phyloP scores from a whole-genome alignment of 345 rosid genomes.

The Geranium rotundifolium region DNA sequence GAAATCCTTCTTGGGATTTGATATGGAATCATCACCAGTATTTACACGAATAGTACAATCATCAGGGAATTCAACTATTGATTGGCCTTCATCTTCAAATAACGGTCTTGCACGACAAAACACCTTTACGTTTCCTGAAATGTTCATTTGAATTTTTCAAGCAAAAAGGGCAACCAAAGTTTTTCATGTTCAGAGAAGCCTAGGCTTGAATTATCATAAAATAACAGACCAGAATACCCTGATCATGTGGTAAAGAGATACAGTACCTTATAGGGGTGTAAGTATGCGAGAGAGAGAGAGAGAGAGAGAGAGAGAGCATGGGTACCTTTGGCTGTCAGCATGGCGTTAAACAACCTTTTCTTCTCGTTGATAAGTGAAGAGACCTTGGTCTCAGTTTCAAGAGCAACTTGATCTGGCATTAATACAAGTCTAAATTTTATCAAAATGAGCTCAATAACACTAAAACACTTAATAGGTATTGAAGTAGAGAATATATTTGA shows the following conservation, averaged over 20 bases:
- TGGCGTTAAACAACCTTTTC: conserved; percentile 78
- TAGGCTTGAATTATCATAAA: background rate
- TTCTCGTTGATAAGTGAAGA: conserved; percentile 81
- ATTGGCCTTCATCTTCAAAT: conserved; percentile 85
- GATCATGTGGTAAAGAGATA: background rate
- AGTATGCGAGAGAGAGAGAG: conserved; percentile 8
- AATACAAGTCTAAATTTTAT: conserved; percentile 20
- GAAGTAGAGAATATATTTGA: no score
- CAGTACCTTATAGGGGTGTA: no score
- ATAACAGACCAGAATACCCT: background rate
- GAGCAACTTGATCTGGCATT: conserved; percentile 66
- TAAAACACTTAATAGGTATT: conserved; percentile 9
- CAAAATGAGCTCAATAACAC: conserved; percentile 18
- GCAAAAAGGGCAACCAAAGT: background rate
- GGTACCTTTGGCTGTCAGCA: conserved; percentile 84
- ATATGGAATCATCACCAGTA: conserved; percentile 53
- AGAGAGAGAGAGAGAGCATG: conserved; percentile 4
- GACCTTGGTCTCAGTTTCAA: conserved; percentile 82
- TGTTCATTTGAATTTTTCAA: background rate
- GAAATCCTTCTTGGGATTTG: conserved; percentile 87
- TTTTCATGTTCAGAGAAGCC: background rate
- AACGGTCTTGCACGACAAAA: conserved; percentile 62
- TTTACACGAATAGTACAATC: conserved; percentile 58
- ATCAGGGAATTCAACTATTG: conserved; percentile 74
- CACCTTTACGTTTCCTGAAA: conserved; percentile 72